A percentile compares a stretch with the other conserved stretches of the same genome.
phyloP scores from a whole-genome alignment of 2,329 filamentous ascomycete species.

The Bertia moriformis region DNA sequence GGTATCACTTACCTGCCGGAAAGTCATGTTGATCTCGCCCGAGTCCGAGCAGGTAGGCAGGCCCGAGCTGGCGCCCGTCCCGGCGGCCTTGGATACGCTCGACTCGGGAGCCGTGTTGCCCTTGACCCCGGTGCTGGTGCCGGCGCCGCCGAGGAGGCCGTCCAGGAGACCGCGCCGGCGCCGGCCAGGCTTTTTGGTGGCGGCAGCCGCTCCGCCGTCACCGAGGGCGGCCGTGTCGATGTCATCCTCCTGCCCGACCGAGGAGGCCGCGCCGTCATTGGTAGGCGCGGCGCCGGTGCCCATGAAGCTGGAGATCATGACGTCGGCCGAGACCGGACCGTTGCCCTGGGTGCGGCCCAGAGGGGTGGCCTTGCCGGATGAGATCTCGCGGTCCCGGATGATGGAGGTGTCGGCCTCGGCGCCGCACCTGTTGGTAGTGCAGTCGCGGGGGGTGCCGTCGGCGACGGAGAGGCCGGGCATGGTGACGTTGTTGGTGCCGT shows the following conservation, averaged over 20 bases:
- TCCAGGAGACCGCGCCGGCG: conserved; percentile 15
- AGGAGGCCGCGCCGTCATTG: conserved; percentile 19
- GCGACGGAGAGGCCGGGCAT: conserved; percentile 27
- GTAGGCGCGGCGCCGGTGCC: conserved; percentile 20
- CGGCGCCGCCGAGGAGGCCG: conserved; percentile 9
- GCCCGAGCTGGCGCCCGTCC: conserved; percentile 34
- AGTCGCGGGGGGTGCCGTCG: conserved; percentile 56
- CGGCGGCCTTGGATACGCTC: conserved; percentile 36
- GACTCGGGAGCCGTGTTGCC: conserved; percentile 34
- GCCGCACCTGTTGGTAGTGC: conserved; percentile 42
- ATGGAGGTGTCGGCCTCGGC: conserved; percentile 59
- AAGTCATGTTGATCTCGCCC: conserved; percentile 47
- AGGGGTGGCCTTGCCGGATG: conserved; percentile 34
- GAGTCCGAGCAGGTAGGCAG: conserved; percentile 46
- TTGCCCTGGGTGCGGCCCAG: conserved; percentile 49
- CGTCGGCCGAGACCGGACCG: conserved; percentile 39
- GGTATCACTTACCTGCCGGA: conserved; percentile 44
- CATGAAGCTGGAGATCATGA: conserved; percentile 48
- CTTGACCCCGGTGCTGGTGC: conserved; percentile 14
- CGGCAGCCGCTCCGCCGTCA: too few species aligned
- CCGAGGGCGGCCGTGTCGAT: conserved; percentile 13
- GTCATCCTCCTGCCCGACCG: conserved; percentile 27
- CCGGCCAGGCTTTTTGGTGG: conserved; percentile 11
- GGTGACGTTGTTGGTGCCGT: conserved; percentile 14
- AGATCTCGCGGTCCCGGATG: conserved; percentile 46